Percentiles rank a stretch among this genome's conserved stretches.
phyloP scores from a whole-genome alignment of 148 eudicot species.

The Polygonum aviculare region DNA sequence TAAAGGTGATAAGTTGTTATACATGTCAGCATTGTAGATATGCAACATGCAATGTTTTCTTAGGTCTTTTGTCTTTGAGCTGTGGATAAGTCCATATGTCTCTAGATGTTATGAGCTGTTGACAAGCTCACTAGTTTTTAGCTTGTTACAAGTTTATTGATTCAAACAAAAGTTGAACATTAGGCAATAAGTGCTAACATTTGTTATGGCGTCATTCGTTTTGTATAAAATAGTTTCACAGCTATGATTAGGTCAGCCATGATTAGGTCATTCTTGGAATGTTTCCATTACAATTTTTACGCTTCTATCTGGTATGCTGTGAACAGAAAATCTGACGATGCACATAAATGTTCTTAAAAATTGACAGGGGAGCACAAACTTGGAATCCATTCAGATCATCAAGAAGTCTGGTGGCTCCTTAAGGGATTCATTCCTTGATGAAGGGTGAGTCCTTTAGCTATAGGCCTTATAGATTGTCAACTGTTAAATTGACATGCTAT shows the following conservation, averaged over 20 bases:
- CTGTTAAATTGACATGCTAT: background rate
- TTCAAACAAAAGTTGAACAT: too few species aligned
- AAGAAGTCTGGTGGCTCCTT: conserved; percentile 98
- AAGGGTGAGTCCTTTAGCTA: conserved; percentile 44
- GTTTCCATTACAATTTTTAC: background rate
- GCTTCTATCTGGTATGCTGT: background rate
- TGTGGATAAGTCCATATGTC: background rate
- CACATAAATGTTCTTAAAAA: conserved; percentile 6
- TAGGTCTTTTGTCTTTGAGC: background rate
- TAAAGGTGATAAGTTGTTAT: conserved; percentile 42
- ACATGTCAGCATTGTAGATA: background rate
- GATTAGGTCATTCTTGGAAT: background rate
- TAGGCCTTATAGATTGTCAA: background rate
- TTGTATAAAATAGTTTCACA: background rate
- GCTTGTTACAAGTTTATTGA: background rate
- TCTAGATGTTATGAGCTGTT: background rate
- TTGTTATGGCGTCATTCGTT: background rate
- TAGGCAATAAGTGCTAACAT: background rate
- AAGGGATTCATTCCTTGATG: conserved; percentile 86
- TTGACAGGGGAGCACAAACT: conserved; percentile 93
- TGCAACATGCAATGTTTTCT: conserved; percentile 3
- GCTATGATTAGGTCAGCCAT: background rate
- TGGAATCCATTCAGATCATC: conserved; percentile 93
- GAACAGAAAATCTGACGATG: background rate
- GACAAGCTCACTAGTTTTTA: background rate